Base-by-base conservation (phyloP, 2,329 filamentous ascomycete genomes). In the Aspergillus sp. region DNA sequence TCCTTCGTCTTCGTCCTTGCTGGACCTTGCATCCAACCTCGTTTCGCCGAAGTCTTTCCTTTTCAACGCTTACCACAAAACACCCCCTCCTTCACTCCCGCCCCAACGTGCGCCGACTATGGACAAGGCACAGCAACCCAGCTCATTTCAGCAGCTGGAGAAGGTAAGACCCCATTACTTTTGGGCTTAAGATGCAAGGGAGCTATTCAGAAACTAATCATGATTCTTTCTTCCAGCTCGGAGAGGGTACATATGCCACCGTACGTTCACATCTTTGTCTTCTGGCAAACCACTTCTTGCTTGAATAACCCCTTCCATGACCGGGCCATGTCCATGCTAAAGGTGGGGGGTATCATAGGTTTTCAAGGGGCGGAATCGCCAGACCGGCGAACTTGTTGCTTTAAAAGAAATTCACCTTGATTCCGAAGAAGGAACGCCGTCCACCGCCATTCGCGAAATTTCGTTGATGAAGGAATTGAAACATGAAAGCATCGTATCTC, bases 381-480 rank as follows among this genome's bases (percentile, higher is more conserved):
- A 98, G 76, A 98, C 95, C 0, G 95, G 95, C 70, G 93, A 97
- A 76, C 88, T 96, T 59, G 95, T 99, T 38, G 95, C 95, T 5
- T 83, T 99, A 62, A 99, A 99, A 77, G 95, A 99, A 78, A 99
- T 99, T 68, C 95, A 99, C 74, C 90, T 99, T 62, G 95, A 99
- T 76, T 96, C 91, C 49, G 95, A 99, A 80, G 95, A 99, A 80
- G 95, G 95, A 67, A 99, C 95, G 0, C 95, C 95, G 4, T 96
- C 90, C 51, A 99, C 95, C 0, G 95, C 95, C 47, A 99, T 99
- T 74, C 91, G 95, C 70, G 95, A 99, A 77, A 99, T 99, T 69
- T 97, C 93, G 1, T 83, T 99, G 56, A 98, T 99, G 95, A 99
- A 99, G 78, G 95, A 99, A 78, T 84, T 99, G 65, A 98, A 98